A percentile compares a stretch with the other conserved stretches of the same genome.
These are phyloP conservation scores for Skeletonema costatum DNA, from an alignment of 108 stramenopile species.

Conservation along the genomic window DNA sequence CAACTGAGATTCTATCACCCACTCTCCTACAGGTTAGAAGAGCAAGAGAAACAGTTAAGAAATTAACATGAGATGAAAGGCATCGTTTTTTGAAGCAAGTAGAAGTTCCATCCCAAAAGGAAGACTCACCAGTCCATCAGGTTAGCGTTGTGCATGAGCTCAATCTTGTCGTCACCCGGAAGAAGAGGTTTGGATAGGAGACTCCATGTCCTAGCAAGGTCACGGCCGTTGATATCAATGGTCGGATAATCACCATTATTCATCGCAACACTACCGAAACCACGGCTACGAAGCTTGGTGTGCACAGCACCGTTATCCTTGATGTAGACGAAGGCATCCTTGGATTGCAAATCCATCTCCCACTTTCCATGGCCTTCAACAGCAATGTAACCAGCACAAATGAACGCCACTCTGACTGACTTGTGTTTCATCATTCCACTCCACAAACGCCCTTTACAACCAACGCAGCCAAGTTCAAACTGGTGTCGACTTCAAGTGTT, in stretches of 20 bases:
- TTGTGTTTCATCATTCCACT: constrained; percentile 50
- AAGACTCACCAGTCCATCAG: constrained; percentile 55
- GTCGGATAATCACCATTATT: constrained; percentile 18
- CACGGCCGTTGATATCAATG: constrained; percentile 37
- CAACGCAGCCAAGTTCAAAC: constrained; percentile 53
- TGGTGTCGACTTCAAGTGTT: constrained; percentile 38
- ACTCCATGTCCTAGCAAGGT: constrained; percentile 54
- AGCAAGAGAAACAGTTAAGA: not conserved
- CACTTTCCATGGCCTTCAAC: constrained; percentile 41
- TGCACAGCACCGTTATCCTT: constrained; percentile 62
- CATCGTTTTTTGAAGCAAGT: too few species aligned
- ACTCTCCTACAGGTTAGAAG: constrained; percentile 4
- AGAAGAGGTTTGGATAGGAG: constrained; percentile 40
- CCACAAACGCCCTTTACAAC: constrained; percentile 44
- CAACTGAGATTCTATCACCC: constrained; percentile 63
- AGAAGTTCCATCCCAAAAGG: too few species aligned
- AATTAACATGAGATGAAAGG: not conserved
- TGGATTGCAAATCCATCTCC: constrained; percentile 23
- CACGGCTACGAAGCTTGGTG: constrained; percentile 31
- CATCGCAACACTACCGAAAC: constrained; percentile 36
- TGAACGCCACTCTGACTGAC: constrained; percentile 14
- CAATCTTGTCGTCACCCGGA: constrained; percentile 30
- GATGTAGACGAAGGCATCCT: constrained; percentile 57
- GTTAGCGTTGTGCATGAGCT: constrained; percentile 52
- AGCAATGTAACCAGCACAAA: constrained; percentile 66